phyloP scores from a whole-genome alignment of 2,329 filamentous ascomycete genomes.

The Scedosporium apiospermum region DNA sequence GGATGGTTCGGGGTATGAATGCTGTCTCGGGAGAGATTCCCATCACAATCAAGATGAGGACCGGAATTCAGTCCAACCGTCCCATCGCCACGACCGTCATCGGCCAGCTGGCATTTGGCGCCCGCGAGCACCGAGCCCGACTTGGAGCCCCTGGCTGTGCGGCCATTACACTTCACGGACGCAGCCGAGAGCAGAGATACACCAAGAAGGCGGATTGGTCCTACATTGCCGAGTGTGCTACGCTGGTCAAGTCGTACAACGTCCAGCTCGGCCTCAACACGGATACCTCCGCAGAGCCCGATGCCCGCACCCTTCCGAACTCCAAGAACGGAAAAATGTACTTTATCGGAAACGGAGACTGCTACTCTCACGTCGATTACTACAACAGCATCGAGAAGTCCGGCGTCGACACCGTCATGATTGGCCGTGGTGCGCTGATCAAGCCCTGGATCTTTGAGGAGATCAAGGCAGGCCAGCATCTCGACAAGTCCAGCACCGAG shows the following conservation, averaged over 20 bases:
- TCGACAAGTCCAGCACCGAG: constrained; percentile 88
- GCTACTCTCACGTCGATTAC: constrained; percentile 89
- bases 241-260: constrained; percentile 74
- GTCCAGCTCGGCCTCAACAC: constrained; percentile 52
- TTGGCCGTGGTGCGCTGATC: constrained; percentile 89
- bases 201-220: constrained; percentile 86
- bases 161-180: constrained; percentile 90
- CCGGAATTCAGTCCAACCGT: constrained; percentile 70
- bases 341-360: constrained; percentile 95
- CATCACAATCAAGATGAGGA: constrained; percentile 90
- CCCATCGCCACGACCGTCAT: constrained; percentile 76
- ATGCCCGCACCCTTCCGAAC: constrained; percentile 63
- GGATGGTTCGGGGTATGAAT: constrained; percentile 95
- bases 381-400: constrained; percentile 65
- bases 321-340: constrained; percentile 61
- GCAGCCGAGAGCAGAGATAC: constrained; percentile 90
- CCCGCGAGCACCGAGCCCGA: constrained; percentile 58
- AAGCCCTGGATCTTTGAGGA: constrained; percentile 99
- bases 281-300: constrained; percentile 72
- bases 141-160: constrained; percentile 75
- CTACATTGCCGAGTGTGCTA: constrained; percentile 86
- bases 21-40: constrained; percentile 82
- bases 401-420: constrained; percentile 88
- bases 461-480: constrained; percentile 81
- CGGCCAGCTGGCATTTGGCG: constrained; percentile 73